These are phyloP conservation scores for Iris macrosiphon DNA, from an alignment of 106 monocot genomes.

Conservation along the genomic window DNA sequence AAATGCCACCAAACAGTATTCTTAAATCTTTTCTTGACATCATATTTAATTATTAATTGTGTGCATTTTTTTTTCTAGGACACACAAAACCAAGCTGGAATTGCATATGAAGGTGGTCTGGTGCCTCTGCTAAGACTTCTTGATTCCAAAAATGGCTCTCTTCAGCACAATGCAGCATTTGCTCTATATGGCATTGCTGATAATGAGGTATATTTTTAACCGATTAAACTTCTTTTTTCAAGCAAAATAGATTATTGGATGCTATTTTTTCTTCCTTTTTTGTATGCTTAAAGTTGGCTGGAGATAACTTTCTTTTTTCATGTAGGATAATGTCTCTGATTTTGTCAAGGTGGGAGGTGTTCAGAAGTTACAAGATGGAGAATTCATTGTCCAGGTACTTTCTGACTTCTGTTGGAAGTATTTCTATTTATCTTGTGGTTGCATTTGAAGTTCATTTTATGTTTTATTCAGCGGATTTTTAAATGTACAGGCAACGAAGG, in stretches of 20 bases:
- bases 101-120: constrained; percentile 85
- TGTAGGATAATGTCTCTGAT: constrained; percentile 84
- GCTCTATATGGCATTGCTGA: constrained; percentile 97
- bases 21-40: too few relatives aligned
- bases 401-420: neutral
- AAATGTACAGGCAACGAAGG: constrained; percentile 84
- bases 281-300: too few relatives aligned
- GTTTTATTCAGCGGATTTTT: neutral
- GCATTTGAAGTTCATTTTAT: neutral
- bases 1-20: too few relatives aligned
- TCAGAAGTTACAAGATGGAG: constrained; percentile 97
- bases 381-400: constrained; percentile 96
- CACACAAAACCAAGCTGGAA: constrained; percentile 90
- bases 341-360: constrained; percentile 94
- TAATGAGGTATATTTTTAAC: constrained; percentile 64
- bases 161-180: constrained; percentile 99
- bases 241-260: neutral
- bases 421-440: neutral
- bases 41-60: too few relatives aligned
- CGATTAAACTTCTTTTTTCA: neutral
- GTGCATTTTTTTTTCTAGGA: constrained; percentile 45
- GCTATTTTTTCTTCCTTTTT: neutral
- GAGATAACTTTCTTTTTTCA: constrained; percentile 4
- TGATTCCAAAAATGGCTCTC: constrained; percentile 90
- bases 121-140: constrained; percentile 87